Base-by-base conservation (phyloP, 202 grass and related monocot genomes). In the Musa balbisiana region DNA sequence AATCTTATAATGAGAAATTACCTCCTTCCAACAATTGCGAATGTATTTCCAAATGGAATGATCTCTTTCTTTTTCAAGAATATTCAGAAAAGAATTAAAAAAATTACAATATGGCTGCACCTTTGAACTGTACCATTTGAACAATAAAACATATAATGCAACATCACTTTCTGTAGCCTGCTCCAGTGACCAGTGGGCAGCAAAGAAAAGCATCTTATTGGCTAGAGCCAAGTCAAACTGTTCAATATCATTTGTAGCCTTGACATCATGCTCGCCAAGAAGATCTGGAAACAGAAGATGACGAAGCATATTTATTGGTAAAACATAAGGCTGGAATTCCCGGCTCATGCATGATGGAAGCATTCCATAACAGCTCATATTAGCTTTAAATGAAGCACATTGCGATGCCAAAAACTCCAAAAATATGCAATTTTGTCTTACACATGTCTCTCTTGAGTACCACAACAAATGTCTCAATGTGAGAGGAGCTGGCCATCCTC, bases 121-220 rank as follows among this genome's bases (percentile, higher is more conserved):
- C 49, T 75, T 64, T 10, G 26, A 66, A 83, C 81, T 67, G 78
- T 89, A 97, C 86, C 83, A 85, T 55, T 91, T 83, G 64, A 97
- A 93, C 84, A 85, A 87, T 77, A 81, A 73, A 14, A 15, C 12
- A 86, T 91, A 97, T 56, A 86, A 81, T 54, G 73, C 62, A 87
- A 76, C 26, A 84, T 97, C 84, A 49, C 71, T 87, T 89, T 86
- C 73, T 26, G 82, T 87, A 79, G 88, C 84, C 68, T 93, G 93
- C 67, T 91, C 88, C 74, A 97, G 85, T 71, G 86, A 86, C 93
- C 93, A 97, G 71, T 91, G 93, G 79, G 90, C 87, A 78, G 93
- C 90, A 80, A 93, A 87, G 79, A 97, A 93, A 87, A 97, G 88
- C 83, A 84, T 89, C 71, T 86, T 80, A 78, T 83, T 87, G 71